These are phyloP conservation scores for Cutaneotrichosporon cutaneum DNA, from an alignment of 1,284 basidiomycete species.

Conservation along the genomic window DNA sequence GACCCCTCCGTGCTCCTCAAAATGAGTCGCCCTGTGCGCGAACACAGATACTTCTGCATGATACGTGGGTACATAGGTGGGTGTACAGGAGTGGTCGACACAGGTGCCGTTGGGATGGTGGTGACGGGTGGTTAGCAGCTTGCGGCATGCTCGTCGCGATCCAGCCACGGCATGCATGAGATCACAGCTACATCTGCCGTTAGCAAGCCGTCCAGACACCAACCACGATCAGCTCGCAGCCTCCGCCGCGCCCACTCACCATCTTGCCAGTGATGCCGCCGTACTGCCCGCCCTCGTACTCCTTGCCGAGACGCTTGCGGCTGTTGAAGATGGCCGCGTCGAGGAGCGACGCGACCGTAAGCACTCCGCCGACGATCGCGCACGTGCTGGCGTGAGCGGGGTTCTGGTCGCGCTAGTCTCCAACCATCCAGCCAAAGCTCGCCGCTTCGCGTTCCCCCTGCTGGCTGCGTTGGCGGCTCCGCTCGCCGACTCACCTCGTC, in stretches of 20 bases:
- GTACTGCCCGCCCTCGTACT: slow-evolving; percentile 27
- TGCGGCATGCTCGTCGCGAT: background rate
- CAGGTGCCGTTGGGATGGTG: background rate
- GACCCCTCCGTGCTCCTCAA: no score
- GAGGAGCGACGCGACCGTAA: slow-evolving; percentile 90
- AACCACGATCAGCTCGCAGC: no score
- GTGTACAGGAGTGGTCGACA: no score
- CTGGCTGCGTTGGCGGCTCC: background rate
- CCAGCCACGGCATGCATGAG: background rate
- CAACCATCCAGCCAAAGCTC: background rate
- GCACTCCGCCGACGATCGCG: slow-evolving; percentile 93
- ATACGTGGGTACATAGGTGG: no score
- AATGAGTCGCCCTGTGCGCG: no score
- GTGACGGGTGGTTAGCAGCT: background rate
- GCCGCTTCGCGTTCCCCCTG: background rate
- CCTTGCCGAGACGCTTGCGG: slow-evolving; percentile 43
- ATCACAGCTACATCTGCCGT: slow-evolving; percentile 9
- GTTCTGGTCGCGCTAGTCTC: background rate
- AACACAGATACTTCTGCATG: no score
- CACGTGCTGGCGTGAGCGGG: slow-evolving; percentile 66
- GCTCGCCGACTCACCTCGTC: slow-evolving; percentile 69
- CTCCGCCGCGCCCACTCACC: slow-evolving; percentile 28
- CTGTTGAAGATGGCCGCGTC: slow-evolving; percentile 77
- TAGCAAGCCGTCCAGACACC: background rate
- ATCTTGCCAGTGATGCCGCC: slow-evolving; percentile 50